Conservation (phyloP, 495 filamentous ascomycete genomes). For the Stereocaulon alpinum region DNA sequence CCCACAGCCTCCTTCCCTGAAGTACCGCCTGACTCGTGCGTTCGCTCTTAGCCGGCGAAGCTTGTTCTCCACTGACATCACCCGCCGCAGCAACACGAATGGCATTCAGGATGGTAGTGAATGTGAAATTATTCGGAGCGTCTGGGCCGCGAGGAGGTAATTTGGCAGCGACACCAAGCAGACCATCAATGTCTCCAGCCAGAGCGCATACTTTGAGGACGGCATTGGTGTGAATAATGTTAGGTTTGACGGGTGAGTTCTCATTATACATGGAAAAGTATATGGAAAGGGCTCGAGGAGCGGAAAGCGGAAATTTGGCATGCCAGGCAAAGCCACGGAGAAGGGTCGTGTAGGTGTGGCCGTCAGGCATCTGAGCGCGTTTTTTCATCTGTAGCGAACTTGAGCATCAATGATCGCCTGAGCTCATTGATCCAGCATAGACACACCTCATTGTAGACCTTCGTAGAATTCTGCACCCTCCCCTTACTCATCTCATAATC, state of each 20-base stretch:
- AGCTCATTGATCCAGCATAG: not conserved
- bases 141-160: slow-evolving; percentile 50
- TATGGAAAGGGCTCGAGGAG: slow-evolving; percentile 52
- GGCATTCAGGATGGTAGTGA: slow-evolving; percentile 68
- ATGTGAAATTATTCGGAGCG: slow-evolving; percentile 60
- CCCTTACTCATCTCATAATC: slow-evolving; percentile 54
- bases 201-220: slow-evolving; percentile 68
- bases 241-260: slow-evolving; percentile 49
- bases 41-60: slow-evolving; percentile 29
- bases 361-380: slow-evolving; percentile 60
- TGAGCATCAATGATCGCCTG: not conserved
- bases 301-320: slow-evolving; percentile 38
- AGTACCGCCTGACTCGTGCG: slow-evolving; percentile 32
- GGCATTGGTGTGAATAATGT: slow-evolving; percentile 76
- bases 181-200: slow-evolving; percentile 56
- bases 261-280: slow-evolving; percentile 59
- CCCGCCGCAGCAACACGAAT: slow-evolving; percentile 36
- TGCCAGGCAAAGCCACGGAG: slow-evolving; percentile 61
- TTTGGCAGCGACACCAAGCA: slow-evolving; percentile 59
- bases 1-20: slow-evolving; percentile 65
- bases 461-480: slow-evolving; percentile 51
- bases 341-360: slow-evolving; percentile 71
- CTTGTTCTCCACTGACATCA: slow-evolving; percentile 21
- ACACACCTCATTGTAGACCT: slow-evolving; percentile 73
- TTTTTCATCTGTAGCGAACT: slow-evolving; percentile 75